phyloP scores from a whole-genome alignment of 306 rosid genomes.

The cucumber (Cucumis sativus) region DNA sequence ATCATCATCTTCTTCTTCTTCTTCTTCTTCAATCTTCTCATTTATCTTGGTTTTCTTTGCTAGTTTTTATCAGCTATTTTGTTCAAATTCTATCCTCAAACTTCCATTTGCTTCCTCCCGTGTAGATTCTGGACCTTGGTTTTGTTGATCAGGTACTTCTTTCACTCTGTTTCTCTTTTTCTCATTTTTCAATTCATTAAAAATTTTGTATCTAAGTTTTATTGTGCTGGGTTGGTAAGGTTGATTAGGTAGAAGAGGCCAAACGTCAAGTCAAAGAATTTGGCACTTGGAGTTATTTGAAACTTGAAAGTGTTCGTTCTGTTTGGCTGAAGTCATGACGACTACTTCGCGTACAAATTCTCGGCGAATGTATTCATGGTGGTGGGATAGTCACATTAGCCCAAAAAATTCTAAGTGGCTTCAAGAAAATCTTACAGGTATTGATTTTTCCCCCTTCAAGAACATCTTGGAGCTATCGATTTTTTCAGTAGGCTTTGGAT shows the following conservation, averaged over 20 bases:
- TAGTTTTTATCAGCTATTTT: background rate
- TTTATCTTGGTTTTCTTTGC: background rate
- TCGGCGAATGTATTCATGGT: slow-evolving; percentile 91
- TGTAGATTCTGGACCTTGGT: slow-evolving; percentile 2
- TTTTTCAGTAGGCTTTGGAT: background rate
- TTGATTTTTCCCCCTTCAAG: background rate
- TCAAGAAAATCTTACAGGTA: slow-evolving; percentile 85
- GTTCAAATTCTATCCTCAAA: background rate
- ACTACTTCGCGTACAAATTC: slow-evolving; percentile 32
- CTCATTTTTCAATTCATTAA: background rate
- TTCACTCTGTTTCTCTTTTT: background rate
- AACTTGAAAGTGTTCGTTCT: background rate
- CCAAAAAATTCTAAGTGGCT: slow-evolving; percentile 99
- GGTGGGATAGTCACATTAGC: slow-evolving; percentile 99
- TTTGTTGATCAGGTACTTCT: slow-evolving; percentile 3
- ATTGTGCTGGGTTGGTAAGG: background rate
- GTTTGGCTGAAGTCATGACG: slow-evolving; percentile 33
- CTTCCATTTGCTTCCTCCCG: background rate
- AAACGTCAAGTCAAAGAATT: background rate
- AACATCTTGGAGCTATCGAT: background rate
- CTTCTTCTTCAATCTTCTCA: background rate
- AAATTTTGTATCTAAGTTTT: background rate
- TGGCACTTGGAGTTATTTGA: background rate
- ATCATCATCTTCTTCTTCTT: background rate
- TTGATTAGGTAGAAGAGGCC: background rate